Percentiles rank a stretch among this genome's conserved stretches.
These are phyloP conservation scores for Francoa sonchifolia DNA, from an alignment of 441 rosid genomes.

Conservation along the genomic window DNA sequence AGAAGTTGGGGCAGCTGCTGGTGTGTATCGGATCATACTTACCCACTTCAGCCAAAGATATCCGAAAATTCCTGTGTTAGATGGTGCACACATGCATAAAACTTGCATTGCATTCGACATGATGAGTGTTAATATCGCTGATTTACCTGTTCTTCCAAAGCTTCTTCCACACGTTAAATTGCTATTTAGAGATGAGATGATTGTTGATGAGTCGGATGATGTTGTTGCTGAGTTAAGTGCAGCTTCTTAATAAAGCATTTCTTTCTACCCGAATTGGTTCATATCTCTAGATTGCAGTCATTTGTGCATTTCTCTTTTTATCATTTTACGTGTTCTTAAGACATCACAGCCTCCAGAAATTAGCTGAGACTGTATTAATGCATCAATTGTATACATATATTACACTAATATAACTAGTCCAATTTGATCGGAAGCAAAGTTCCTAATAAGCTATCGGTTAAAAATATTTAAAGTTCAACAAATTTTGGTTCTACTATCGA, in stretches of 20 bases:
- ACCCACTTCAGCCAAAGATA: slow-evolving; percentile 97
- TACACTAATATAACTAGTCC: background rate
- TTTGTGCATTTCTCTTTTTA: too few relatives aligned
- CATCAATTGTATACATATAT: background rate
- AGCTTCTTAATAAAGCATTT: slow-evolving; percentile 13
- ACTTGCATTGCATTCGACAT: slow-evolving; percentile 90
- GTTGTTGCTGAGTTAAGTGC: slow-evolving; percentile 26
- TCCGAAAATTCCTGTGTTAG: slow-evolving; percentile 76
- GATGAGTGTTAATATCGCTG: slow-evolving; percentile 89
- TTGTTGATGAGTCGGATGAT: slow-evolving; percentile 48
- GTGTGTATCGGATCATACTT: slow-evolving; percentile 63
- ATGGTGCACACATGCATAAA: slow-evolving; percentile 66
- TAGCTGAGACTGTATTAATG: too few relatives aligned
- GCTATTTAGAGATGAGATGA: slow-evolving; percentile 60
- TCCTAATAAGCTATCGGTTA: too few relatives aligned
- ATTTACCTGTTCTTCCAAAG: slow-evolving; percentile 60
- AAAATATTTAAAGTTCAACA: too few relatives aligned
- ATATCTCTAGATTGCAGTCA: too few relatives aligned
- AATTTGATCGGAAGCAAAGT: background rate
- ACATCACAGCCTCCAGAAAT: too few relatives aligned
- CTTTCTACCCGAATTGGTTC: too few relatives aligned
- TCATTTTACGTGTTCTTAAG: too few relatives aligned
- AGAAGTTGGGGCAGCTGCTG: slow-evolving; percentile 51
- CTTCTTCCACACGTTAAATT: slow-evolving; percentile 73
- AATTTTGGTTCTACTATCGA: too few relatives aligned